A percentile compares a stretch with the other conserved stretches of the same genome.
Evolutionary conservation across 2,329 filamentous ascomycete species (phyloP).

Genomic region (Pyrenophora teres): DNA sequence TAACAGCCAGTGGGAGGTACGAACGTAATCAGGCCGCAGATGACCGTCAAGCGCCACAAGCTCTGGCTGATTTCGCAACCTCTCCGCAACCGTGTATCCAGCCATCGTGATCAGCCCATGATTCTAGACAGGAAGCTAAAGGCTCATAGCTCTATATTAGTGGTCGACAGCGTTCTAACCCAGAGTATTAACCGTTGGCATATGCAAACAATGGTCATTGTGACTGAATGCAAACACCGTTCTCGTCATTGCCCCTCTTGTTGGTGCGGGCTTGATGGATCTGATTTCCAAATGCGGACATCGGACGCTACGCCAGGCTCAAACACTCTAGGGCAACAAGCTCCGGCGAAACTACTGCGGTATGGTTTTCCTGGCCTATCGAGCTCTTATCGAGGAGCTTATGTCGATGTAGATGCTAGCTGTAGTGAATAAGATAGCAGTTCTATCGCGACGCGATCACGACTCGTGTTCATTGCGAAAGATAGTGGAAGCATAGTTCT

Average conservation of each 20-base stretch:
- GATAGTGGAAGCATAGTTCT: background rate
- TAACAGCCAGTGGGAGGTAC: conserved; percentile 27
- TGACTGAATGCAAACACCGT: conserved; percentile 27
- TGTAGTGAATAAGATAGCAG: conserved; percentile 3
- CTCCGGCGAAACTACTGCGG: conserved; percentile 16
- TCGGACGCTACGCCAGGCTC: conserved; percentile 25
- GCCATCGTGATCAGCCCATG: conserved; percentile 33
- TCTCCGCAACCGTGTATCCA: conserved; percentile 14
- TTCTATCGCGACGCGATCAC: conserved; percentile 8
- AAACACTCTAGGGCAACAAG: conserved; percentile 23
- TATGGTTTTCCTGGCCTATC: conserved; percentile 20
- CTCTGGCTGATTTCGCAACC: conserved; percentile 8
- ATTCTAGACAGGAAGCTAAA: conserved; percentile 14
- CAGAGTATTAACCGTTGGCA: conserved; percentile 18
- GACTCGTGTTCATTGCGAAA: background rate
- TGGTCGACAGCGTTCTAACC: conserved; percentile 13
- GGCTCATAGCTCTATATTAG: conserved; percentile 6
- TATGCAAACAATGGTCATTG: conserved; percentile 24
- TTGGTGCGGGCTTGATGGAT: conserved; percentile 37
- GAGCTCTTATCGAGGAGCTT: conserved; percentile 15
- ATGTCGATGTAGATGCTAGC: conserved; percentile 8
- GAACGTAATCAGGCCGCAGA: conserved; percentile 33
- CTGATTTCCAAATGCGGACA: conserved; percentile 37
- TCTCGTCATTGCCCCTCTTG: conserved; percentile 33
- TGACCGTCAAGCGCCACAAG: conserved; percentile 29